Percentiles rank a stretch among this genome's conserved stretches.
These are phyloP conservation scores for Penicillium janthinellum DNA, from an alignment of 2,329 filamentous ascomycete genomes.

Conservation along the genomic window DNA sequence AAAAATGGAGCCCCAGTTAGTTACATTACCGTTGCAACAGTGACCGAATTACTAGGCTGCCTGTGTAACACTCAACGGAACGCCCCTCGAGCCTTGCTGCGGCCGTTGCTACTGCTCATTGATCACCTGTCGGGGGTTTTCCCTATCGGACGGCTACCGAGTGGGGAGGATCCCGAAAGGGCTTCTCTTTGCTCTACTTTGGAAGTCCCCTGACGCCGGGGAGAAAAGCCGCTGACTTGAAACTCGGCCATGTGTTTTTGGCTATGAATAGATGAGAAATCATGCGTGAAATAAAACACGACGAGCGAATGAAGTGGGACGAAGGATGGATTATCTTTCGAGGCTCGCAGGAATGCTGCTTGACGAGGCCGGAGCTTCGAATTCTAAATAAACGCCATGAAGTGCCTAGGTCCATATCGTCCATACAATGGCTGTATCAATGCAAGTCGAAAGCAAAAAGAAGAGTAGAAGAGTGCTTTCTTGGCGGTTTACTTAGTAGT, in stretches of 20 bases:
- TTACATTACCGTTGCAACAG: constrained; percentile 25
- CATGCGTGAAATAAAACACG: background rate
- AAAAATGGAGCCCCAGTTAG: constrained; percentile 6
- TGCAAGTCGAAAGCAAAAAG: background rate
- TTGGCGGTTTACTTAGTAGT: constrained; percentile 14
- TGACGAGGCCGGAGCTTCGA: constrained; percentile 15
- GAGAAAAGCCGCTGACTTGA: background rate
- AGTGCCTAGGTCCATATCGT: constrained; percentile 19
- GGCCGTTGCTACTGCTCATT: background rate
- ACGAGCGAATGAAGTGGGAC: background rate
- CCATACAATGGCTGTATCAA: constrained; percentile 11
- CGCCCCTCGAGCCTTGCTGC: constrained; percentile 6
- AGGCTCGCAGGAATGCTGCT: background rate
- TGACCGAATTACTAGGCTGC: constrained; percentile 14
- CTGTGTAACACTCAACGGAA: constrained; percentile 19
- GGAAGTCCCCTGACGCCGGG: background rate
- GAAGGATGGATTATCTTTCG: background rate
- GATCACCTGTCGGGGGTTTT: background rate
- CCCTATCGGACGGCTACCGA: background rate
- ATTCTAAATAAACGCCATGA: constrained; percentile 32
- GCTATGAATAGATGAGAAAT: background rate
- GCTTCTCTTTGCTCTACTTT: background rate
- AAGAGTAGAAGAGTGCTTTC: constrained; percentile 5
- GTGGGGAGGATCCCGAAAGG: too few relatives aligned
- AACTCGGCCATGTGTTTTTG: background rate